A percentile compares a stretch with the other conserved stretches of the same genome.
Evolutionary conservation across 192 early-diverging fungal species (phyloP).

Genomic region (Irineochytrium annulatum): DNA sequence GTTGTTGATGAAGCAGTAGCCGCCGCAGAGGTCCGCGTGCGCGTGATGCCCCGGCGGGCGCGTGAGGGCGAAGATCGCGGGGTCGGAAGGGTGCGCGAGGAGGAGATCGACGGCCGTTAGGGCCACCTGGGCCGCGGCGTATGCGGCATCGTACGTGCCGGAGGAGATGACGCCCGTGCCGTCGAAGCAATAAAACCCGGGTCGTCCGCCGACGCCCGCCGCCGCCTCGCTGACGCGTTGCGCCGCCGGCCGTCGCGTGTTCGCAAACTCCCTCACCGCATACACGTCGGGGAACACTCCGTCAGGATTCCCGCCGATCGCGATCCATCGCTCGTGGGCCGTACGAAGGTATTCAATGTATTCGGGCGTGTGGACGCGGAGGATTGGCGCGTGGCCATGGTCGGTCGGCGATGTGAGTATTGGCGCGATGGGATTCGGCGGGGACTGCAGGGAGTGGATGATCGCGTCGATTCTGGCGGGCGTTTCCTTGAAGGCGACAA

Average conservation of each 20-base stretch:
- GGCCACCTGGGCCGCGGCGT: conserved; percentile 62
- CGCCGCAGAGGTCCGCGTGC: conserved; percentile 53
- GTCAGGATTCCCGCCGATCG: conserved; percentile 48
- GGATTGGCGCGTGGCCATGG: conserved; percentile 53
- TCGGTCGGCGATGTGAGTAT: conserved; percentile 31
- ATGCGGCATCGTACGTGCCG: conserved; percentile 63
- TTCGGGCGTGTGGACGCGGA: conserved; percentile 51
- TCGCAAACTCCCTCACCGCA: conserved; percentile 36
- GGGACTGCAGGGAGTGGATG: background rate
- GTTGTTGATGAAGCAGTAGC: conserved; percentile 89
- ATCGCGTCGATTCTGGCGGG: conserved; percentile 24
- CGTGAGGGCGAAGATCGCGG: conserved; percentile 25
- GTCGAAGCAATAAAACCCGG: conserved; percentile 40
- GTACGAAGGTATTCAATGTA: conserved; percentile 56
- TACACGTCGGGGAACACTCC: conserved; percentile 52
- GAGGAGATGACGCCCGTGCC: conserved; percentile 48
- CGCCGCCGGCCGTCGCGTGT: background rate
- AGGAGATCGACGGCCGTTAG: conserved; percentile 55
- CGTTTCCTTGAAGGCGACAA: conserved; percentile 32
- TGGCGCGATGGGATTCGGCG: no score
- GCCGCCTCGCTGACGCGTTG: background rate
- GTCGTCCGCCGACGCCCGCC: conserved; percentile 1
- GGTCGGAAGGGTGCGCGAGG: conserved; percentile 8
- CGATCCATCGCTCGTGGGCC: conserved; percentile 41
- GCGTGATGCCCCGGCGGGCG: conserved; percentile 51